Evolutionary conservation across 192 early-diverging fungal genomes (phyloP).

Genomic region (Backusella morwellensis): DNA sequence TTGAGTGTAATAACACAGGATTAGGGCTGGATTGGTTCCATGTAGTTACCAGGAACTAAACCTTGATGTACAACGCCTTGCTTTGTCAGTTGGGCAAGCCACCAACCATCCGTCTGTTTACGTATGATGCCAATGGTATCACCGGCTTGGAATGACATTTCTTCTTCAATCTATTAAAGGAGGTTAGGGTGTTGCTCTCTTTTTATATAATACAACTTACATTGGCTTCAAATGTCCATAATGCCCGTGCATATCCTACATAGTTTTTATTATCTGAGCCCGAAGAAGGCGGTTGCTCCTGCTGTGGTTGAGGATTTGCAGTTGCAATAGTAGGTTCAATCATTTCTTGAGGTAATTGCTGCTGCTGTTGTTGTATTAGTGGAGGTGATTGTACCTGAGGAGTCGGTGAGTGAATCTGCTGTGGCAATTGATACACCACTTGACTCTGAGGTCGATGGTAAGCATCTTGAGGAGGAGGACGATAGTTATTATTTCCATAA

Average conservation of each 20-base stretch:
- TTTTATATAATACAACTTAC: not conserved
- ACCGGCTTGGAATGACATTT: conserved; percentile 46
- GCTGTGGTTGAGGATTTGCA: not conserved
- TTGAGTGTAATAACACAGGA: not conserved
- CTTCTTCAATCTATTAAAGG: conserved; percentile 43
- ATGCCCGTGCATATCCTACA: conserved; percentile 19
- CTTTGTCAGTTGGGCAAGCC: conserved; percentile 47
- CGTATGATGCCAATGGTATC: conserved; percentile 45
- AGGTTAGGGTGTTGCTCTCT: not conserved
- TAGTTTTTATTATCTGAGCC: not conserved
- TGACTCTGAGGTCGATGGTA: conserved; percentile 2
- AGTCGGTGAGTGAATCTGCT: not conserved
- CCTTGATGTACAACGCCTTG: conserved; percentile 9
- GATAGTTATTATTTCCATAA: not conserved
- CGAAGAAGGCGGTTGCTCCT: not conserved
- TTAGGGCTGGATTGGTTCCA: conserved; percentile 15
- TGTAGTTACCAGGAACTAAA: conserved; percentile 35
- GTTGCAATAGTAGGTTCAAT: not conserved
- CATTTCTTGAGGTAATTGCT: not conserved
- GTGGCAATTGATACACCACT: not conserved
- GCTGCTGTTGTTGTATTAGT: conserved; percentile 7
- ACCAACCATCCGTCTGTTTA: conserved; percentile 57
- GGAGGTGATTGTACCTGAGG: not conserved
- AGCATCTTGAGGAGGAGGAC: not conserved
- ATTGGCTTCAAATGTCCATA: conserved; percentile 45